Conservation (phyloP, 1,139 yeast species). For the Candida mesenterica region DNA sequence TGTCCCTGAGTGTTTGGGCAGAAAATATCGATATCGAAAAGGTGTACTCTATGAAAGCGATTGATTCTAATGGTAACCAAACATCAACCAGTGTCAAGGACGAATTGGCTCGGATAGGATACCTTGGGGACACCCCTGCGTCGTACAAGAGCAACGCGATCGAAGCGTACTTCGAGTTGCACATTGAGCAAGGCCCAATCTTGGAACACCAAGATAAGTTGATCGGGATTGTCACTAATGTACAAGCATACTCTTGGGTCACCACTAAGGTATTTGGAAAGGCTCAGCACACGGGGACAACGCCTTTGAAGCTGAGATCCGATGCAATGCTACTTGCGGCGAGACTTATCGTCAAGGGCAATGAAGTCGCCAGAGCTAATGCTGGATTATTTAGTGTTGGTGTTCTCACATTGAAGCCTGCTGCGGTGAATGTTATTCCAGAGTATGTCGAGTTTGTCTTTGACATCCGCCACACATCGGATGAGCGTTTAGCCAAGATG, state of each 20-base stretch:
- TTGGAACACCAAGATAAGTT: conserved; percentile 53
- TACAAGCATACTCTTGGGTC: conserved; percentile 66
- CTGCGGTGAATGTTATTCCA: conserved; percentile 66
- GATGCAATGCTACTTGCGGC: conserved; percentile 64
- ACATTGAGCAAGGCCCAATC: conserved; percentile 75
- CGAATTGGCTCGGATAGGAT: conserved; percentile 62
- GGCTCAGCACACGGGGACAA: conserved; percentile 73
- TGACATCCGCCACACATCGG: conserved; percentile 57
- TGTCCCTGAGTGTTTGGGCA: conserved; percentile 70
- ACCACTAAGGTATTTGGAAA: conserved; percentile 54
- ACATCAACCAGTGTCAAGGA: conserved; percentile 49
- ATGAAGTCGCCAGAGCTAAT: conserved; percentile 52
- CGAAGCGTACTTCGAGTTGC: conserved; percentile 70
- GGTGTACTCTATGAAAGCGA: conserved; percentile 31
- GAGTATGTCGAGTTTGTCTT: conserved; percentile 55
- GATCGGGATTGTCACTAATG: conserved; percentile 67
- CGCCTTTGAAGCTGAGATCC: conserved; percentile 61
- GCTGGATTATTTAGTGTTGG: conserved; percentile 63
- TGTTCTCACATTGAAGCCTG: conserved; percentile 53
- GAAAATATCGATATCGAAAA: conserved; percentile 46
- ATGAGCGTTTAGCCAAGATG: conserved; percentile 40
- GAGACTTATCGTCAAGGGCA: conserved; percentile 52
- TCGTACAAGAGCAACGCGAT: conserved; percentile 52
- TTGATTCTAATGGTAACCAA: conserved; percentile 6
- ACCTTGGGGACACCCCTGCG: conserved; percentile 51